Base-by-base conservation (phyloP, 1,284 basidiomycete genomes). In the Microbotryum lychnidis-dioicae region DNA sequence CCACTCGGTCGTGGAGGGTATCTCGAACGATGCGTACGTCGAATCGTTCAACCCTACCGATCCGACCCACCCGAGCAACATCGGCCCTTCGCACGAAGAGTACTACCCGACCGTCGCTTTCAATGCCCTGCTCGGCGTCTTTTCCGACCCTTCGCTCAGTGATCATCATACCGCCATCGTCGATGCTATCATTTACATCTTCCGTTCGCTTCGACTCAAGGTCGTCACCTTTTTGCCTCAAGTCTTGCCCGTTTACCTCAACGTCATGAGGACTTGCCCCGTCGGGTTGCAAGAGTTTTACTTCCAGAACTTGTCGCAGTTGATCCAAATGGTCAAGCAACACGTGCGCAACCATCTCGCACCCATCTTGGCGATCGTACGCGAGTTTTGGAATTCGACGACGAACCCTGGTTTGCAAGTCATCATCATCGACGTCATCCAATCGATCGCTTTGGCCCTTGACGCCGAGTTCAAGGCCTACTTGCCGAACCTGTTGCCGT, bases 381-480 rank as follows among this genome's bases (percentile, higher is more conserved):
- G 84, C 46, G 90, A 93, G 61, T 84, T 93, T 50, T 97, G 93
- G 92, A 61, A 61, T 25, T 61, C 66, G 51, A 77, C 67, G 71
- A 60, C 91, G 51, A 89, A 88, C 67, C 80, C 82, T 4, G 81
- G 85, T 6, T 81, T 98, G 29, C 93, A 97, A 71, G 82, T 96
- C 52, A 91, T 93, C 6, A 87, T 98, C 57, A 91, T 97, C 59
- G 86, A 89, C 31, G 81, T 99, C 31, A 87, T 98, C 37, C 96
- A 98, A 74, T 86, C 92, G 1, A 82, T 97, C n/a, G 93, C 92
- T 2, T 87, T 88, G 71, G 92, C 94, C 0, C 81, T 99, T 23
- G 93, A 97, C 73, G 91, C 93, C 20, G 96, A 98, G 75, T 98
- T 98, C 80, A 94, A 94, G 74, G 92, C 92, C 2, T 97, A 94